Base-by-base conservation (phyloP, 345 rosid genomes). In the Angophora floribunda region DNA sequence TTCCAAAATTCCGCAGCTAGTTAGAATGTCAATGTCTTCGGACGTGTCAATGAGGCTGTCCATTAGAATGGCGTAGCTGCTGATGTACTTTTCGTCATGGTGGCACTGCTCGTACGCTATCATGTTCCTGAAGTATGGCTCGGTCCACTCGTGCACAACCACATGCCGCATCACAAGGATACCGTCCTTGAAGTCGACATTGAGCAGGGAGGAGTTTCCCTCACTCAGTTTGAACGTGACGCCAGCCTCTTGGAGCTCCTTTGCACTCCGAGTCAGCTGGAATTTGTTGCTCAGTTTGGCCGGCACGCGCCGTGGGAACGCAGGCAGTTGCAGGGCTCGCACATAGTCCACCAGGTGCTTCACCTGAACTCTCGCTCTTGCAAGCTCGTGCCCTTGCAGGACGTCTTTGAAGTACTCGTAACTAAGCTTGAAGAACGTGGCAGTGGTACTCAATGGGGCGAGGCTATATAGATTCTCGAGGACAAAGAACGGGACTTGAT, bases 231-330 rank as follows among this genome's bases (percentile, higher is more conserved):
- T 89, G 45, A 94, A 93, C 57, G 5, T 87, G 36, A 93, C 92
- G 30, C 94, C 94, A 15, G 92, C 95, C 49, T 86, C 89, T 32
- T 87, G 53, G 26, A 94, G 91, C 75, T 91, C 92, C 2, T 89
- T 89, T 22, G 92, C 90, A 45, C 87, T 88, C 4, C 90, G 92
- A 79, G 91, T 90, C 45, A 88, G 44, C 55, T 89, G 67, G 14
- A 90, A 49, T 13, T 51, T 86, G 57, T 50, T 36, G 26, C 67
- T 49, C 51, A 13, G 22, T 28, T 86, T n/a, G 21, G 1, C 6
- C 30, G 44, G 5, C 84, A 24, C 6, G 9, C 49, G 85, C 14
- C 87, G 67, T 4, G 87, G 51, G 75, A 88, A 88, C 9, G 89
- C 45, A 3, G 89, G 89, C 41, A 88, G 52, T 59, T 88, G 89